A percentile compares a stretch with the other conserved stretches of the same genome.
phyloP scores from a whole-genome alignment of 2,329 filamentous ascomycete genomes.

The Alternaria gaisen region DNA sequence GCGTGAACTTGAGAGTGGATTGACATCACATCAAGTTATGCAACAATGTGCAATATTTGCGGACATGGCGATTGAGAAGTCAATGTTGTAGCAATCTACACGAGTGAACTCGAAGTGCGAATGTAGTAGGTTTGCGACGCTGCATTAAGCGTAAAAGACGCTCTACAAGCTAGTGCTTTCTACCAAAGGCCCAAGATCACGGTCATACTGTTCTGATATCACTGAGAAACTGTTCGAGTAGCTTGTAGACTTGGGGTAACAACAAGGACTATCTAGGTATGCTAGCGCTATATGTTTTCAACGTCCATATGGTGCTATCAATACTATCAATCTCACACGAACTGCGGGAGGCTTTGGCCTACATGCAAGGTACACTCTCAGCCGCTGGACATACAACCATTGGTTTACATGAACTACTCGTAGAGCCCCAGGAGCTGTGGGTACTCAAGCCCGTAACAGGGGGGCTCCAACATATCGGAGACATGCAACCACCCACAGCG shows the following conservation, averaged over 20 bases:
- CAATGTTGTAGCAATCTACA: not conserved
- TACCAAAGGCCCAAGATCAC: not conserved
- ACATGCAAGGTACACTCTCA: not conserved
- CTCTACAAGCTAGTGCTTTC: not conserved
- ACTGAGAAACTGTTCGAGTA: not conserved
- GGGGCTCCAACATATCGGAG: not conserved
- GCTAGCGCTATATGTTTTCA: not conserved
- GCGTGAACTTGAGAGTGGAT: not conserved
- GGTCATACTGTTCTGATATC: not conserved
- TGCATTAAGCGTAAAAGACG: not conserved
- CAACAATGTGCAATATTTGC: not conserved
- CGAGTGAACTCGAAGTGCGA: too few species aligned
- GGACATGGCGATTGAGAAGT: not conserved
- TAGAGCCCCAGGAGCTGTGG: not conserved
- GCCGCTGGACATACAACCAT: too few species aligned
- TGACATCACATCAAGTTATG: not conserved
- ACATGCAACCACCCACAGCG: not conserved
- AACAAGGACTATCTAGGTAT: not conserved
- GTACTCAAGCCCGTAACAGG: not conserved
- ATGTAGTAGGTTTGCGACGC: not conserved
- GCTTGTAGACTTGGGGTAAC: not conserved
- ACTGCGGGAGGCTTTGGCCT: not conserved
- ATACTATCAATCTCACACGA: not conserved
- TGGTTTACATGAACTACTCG: rapidly evolving
- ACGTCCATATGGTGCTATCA: not conserved